Evolutionary conservation across 2,329 filamentous ascomycete genomes (phyloP), one percentile per base, ranked within the genome.

Genomic region (Colletotrichum sp.): DNA sequence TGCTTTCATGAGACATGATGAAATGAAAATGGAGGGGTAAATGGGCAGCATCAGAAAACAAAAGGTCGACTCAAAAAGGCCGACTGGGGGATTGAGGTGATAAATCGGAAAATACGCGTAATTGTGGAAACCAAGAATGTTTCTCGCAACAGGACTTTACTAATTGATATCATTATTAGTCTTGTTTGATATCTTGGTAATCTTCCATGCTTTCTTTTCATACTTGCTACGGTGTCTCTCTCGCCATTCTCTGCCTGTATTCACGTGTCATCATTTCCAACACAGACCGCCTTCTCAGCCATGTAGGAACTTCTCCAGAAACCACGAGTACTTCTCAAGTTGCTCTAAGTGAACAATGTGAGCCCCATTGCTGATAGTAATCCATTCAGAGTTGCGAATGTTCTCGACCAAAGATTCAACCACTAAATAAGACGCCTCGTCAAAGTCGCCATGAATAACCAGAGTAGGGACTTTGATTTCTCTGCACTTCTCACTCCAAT

Each of bases 371-470:
- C 81, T 80, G n/a, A 85, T 51, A 5, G 77, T 82, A 9, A 84
- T 71, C 83, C 81, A 84, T 70, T 83, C 82, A 3, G 79, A 81
- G 36, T 82, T 82, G n/a, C 71, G 34, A 31, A 84, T 83, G 24
- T 78, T 57, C 6, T 83, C 77, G 38, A 84, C 83, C 66, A 82
- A 84, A 2, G 82, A 80, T 59, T 78, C 77, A 78, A 83, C 80
- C 0, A 79, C 77, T 0, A 79, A 78, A 64, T 84, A 81, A 54
- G 83, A 80, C 5, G 80, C 81, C 70, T 84, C 81, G 55, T 85
- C 83, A 5, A 82, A 70, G 0, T 70, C 58, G 3, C 82, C 83
- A 47, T 84, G 83, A 13, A 85, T 77, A 12, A 84, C 61, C 5
- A 85, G 77, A 5, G 82, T 84, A 1, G 80, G 78, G 0, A 73